phyloP scores from a whole-genome alignment of 2,329 filamentous ascomycete species.

The Stachybotrys echinatus region DNA sequence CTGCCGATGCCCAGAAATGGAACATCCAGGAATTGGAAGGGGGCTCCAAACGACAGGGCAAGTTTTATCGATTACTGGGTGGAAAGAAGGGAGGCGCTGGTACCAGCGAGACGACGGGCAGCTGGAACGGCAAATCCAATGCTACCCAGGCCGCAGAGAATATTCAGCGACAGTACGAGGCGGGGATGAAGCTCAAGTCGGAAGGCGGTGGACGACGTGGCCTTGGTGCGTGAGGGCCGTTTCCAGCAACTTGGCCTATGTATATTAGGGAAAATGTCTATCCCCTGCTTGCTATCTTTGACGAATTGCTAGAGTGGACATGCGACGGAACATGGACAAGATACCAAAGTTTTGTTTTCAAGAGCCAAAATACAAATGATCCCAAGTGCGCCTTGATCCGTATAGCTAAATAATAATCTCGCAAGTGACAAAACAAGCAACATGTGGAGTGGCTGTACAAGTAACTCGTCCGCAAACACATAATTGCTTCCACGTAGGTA shows the following conservation, averaged over 20 bases:
- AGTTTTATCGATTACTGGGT: conserved; percentile 53
- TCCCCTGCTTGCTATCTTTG: conserved; percentile 5
- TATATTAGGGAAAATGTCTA: too few relatives aligned
- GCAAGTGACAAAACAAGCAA: too few relatives aligned
- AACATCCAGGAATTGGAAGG: conserved; percentile 48
- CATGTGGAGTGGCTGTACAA: too few relatives aligned
- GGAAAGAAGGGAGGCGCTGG: conserved; percentile 38
- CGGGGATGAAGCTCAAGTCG: conserved; percentile 51
- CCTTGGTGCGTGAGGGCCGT: conserved; percentile 39
- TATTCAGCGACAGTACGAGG: conserved; percentile 52
- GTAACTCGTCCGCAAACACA: background rate
- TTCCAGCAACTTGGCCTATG: background rate
- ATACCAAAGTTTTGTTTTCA: background rate
- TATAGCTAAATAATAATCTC: background rate
- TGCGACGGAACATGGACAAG: background rate
- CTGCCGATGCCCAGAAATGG: conserved; percentile 37
- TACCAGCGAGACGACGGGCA: conserved; percentile 7
- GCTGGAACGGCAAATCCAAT: conserved; percentile 21
- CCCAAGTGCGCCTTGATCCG: background rate
- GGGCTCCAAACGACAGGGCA: conserved; percentile 43
- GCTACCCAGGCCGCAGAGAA: conserved; percentile 42
- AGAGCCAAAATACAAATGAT: background rate
- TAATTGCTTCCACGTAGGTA: too few relatives aligned
- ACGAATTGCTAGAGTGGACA: background rate
- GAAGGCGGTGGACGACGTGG: conserved; percentile 44